These are phyloP conservation scores for Colletotrichum trifolii DNA, from an alignment of 2,329 filamentous ascomycete genomes.

Conservation along the genomic window DNA sequence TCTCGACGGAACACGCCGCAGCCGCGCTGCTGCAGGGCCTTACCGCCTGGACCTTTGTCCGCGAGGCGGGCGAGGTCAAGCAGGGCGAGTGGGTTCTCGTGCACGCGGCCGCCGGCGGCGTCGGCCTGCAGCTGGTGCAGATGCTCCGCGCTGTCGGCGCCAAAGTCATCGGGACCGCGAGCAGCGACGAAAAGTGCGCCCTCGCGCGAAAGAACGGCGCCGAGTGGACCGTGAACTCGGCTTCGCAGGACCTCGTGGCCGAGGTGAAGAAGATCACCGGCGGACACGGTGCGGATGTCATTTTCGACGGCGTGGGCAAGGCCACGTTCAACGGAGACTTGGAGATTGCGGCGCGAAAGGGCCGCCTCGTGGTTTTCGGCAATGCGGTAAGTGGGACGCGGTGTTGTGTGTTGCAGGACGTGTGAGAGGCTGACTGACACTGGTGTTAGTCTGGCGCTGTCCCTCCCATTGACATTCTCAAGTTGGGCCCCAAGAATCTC, in stretches of 20 bases:
- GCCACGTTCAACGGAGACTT: constrained; percentile 84
- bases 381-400: constrained; percentile 71
- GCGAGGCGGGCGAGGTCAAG: constrained; percentile 80
- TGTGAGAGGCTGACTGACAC: constrained; percentile 19
- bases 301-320: constrained; percentile 90
- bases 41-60: constrained; percentile 82
- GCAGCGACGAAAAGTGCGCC: constrained; percentile 76
- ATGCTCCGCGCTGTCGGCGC: constrained; percentile 79
- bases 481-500: constrained; percentile 78
- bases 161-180: constrained; percentile 82
- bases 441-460: constrained; percentile 71
- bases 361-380: constrained; percentile 81
- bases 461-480: constrained; percentile 68
- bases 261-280: constrained; percentile 77
- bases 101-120: constrained; percentile 87
- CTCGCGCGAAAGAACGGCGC: constrained; percentile 78
- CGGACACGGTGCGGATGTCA: constrained; percentile 77
- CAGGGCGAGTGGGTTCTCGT: constrained; percentile 85
- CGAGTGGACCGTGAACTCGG: constrained; percentile 77
- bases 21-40: constrained; percentile 83
- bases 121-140: constrained; percentile 80
- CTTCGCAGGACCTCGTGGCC: constrained; percentile 64
- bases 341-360: constrained; percentile 80
- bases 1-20: constrained; percentile 72
- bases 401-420: not conserved